phyloP scores from a whole-genome alignment of 1,284 basidiomycete species.

The Malassezia psittaci region DNA sequence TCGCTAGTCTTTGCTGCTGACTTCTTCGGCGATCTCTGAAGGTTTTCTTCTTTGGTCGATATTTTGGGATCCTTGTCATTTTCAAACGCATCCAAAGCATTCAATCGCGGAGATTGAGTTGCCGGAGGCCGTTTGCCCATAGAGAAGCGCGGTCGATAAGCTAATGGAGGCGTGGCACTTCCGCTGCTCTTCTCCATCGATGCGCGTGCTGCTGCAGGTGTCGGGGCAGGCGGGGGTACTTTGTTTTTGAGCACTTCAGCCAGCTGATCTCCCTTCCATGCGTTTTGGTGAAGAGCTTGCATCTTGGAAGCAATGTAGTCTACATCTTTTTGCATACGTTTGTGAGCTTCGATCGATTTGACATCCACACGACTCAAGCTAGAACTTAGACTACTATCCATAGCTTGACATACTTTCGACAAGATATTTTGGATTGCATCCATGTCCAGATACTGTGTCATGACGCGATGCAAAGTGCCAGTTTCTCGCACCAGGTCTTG shows the following conservation, averaged over 20 bases:
- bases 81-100: conserved; percentile 14
- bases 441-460: conserved; percentile 68
- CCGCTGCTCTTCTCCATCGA: conserved; percentile 8
- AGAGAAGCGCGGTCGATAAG: conserved; percentile 7
- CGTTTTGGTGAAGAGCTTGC: conserved; percentile 24
- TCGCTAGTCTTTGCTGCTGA: too few species aligned
- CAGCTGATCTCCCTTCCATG: conserved; percentile 30
- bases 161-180: conserved; percentile 3
- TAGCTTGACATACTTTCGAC: conserved; percentile 29
- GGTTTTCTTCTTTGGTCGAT: too few species aligned
- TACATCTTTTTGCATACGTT: conserved; percentile 24
- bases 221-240: neutral
- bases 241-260: conserved; percentile 21
- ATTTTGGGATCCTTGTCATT: neutral
- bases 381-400: conserved; percentile 29
- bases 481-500: conserved; percentile 88
- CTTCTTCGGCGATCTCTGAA: too few species aligned
- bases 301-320: conserved; percentile 31
- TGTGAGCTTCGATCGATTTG: conserved; percentile 18
- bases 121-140: conserved; percentile 15
- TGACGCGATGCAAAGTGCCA: conserved; percentile 86
- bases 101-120: conserved; percentile 15
- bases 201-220: conserved; percentile 12
- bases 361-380: conserved; percentile 31
- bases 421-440: conserved; percentile 32